Base-by-base conservation (phyloP, 192 early-diverging fungal species). In the Podila clonocystis region DNA sequence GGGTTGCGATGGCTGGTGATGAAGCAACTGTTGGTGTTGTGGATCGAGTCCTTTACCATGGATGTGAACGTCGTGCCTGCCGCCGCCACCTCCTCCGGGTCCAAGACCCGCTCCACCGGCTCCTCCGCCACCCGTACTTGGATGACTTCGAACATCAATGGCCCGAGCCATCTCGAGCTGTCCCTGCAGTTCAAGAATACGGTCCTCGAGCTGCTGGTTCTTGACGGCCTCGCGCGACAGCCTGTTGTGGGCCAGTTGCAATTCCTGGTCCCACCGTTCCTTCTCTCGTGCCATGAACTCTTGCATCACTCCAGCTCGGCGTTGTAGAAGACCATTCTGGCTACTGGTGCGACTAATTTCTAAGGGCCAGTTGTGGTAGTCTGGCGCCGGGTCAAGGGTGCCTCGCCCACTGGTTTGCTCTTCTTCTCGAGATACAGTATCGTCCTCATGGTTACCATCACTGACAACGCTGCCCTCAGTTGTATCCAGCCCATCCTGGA, bases 251-350 rank as follows among this genome's bases (percentile, higher is more conserved):
- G 77, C 63, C 24, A 73, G 66, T 28, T 73, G 77, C 2, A 80
- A 57, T 38, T 80, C 77, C n/a, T 71, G 65, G 9, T 80, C 77
- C 77, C 77, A 80, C 3, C 71, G 65, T 31, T 80, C 77, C 63
- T 80, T 80, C 33, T 80, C 77, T 50, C 67, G 61, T 17, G 36
- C 66, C 66, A 80, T 64, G 28, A 80, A 72, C 34, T 73, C 71
- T 19, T 73, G 77, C 50, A 80, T 67, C 2, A 70, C 70, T 24
- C 67, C 66, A 8, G 70, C 65, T 65, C 71, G 48, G 3, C 61
- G 61, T 11, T 68, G 55, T 4, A 69, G 66, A 45, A 73, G 62
- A 12, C 77, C 77, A 19, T 59, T 72, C 29, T 80, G 70, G 29
- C 55, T 73, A 33, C 77, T 73, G 0, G 77, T 73, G 1, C 67